A percentile compares a stretch with the other conserved stretches of the same genome.
Conservation (phyloP, 2,329 filamentous ascomycete species). For the Bipolaris oryzae region DNA sequence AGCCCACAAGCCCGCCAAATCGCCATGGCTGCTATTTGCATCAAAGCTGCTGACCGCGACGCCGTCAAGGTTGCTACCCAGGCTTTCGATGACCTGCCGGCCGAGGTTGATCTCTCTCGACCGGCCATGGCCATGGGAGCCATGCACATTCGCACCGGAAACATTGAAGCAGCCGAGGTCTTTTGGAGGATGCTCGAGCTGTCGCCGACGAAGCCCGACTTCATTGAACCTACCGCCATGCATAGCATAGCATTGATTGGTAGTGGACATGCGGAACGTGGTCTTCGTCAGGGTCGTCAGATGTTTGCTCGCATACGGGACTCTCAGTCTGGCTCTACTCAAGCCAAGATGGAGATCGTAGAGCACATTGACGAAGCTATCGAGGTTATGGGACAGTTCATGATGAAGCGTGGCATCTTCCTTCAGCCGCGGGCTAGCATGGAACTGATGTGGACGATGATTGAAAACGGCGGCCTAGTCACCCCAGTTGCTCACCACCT, state of each 20-base stretch:
- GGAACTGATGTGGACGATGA: conserved; percentile 67
- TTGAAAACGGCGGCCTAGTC: conserved; percentile 67
- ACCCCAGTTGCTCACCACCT: conserved; percentile 65
- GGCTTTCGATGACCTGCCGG: conserved; percentile 57
- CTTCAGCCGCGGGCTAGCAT: conserved; percentile 62
- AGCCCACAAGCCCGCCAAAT: conserved; percentile 63
- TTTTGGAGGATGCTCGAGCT: conserved; percentile 79
- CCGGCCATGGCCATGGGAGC: conserved; percentile 83
- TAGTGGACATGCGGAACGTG: conserved; percentile 82
- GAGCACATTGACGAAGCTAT: conserved; percentile 89
- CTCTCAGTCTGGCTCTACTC: conserved; percentile 56
- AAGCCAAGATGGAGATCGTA: conserved; percentile 61
- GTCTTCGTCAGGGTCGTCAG: conserved; percentile 75
- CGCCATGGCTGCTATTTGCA: conserved; percentile 75
- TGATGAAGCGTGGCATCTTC: conserved; percentile 59
- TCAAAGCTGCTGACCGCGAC: conserved; percentile 78
- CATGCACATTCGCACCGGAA: conserved; percentile 81
- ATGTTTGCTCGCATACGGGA: conserved; percentile 87
- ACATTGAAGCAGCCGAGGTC: conserved; percentile 75
- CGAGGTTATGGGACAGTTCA: conserved; percentile 68
- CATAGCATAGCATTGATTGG: conserved; percentile 87
- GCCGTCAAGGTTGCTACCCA: conserved; percentile 70
- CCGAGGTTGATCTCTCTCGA: conserved; percentile 50
- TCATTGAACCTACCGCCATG: conserved; percentile 90
- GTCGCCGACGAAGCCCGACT: conserved; percentile 65